Conservation (phyloP, 2,329 filamentous ascomycete genomes). For the Macrophomina pseudophaseolina region DNA sequence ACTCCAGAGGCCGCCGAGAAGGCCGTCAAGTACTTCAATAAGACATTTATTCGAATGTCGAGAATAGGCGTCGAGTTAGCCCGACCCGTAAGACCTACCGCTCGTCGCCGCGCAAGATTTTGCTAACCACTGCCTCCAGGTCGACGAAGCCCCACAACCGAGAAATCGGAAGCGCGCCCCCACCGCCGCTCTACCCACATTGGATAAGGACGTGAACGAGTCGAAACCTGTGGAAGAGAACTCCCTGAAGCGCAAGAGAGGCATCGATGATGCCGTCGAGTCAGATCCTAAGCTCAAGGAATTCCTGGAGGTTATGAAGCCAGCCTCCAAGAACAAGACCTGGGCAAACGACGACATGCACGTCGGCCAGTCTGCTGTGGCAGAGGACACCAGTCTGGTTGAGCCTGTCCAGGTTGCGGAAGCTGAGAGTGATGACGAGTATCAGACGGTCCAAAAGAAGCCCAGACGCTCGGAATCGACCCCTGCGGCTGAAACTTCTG, state of each 20-base stretch:
- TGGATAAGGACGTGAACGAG: constrained; percentile 23
- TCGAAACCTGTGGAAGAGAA: constrained; percentile 29
- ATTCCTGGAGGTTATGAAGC: constrained; percentile 82
- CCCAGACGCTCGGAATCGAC: constrained; percentile 38
- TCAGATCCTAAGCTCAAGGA: constrained; percentile 83
- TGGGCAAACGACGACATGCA: constrained; percentile 62
- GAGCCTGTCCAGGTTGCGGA: constrained; percentile 37
- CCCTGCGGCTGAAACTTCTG: constrained; percentile 12
- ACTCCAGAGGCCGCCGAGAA: constrained; percentile 77
- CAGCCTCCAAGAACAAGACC: constrained; percentile 66
- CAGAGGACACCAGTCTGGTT: constrained; percentile 32
- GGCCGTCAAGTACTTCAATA: constrained; percentile 95
- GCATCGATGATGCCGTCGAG: constrained; percentile 55
- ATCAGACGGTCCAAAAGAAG: constrained; percentile 65
- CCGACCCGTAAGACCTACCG: constrained; percentile 66
- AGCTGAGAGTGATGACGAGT: constrained; percentile 75
- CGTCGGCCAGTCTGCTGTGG: constrained; percentile 27
- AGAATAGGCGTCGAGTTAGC: constrained; percentile 90
- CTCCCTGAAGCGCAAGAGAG: constrained; percentile 71
- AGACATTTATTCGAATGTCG: constrained; percentile 93
- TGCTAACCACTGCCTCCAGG: constrained; percentile 8
- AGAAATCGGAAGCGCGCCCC: constrained; percentile 19
- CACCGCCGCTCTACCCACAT: background rate
- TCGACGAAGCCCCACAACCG: constrained; percentile 25
- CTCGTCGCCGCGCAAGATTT: constrained; percentile 12